Evolutionary conservation across 2,329 filamentous ascomycete genomes (phyloP), one percentile per base, ranked within the genome.

Genomic region (Bipolaris sorokiniana): DNA sequence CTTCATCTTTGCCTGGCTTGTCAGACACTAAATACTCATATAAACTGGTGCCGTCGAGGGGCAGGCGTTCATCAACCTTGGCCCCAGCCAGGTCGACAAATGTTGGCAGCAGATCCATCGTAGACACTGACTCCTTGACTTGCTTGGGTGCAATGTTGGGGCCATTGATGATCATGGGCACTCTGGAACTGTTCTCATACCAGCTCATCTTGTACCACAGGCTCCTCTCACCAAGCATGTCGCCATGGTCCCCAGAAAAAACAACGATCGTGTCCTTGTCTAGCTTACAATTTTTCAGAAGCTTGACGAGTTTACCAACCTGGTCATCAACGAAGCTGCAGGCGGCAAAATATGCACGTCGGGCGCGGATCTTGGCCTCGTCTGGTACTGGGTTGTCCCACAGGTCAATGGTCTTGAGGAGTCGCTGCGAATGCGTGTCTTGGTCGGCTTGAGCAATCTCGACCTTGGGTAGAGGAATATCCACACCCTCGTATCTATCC

Each of bases 131-230:
- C 76, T 94, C 83, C 16, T 84, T 83, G 26, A 97, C 90, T 33
- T 87, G 89, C 79, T 88, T 91, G 31, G 92, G 88, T 13, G 82
- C 75, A 76, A 94, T 96, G 59, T 83, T 84, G 68, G 87, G 93
- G 69, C 93, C 87, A 76, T 92, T 89, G 74, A 97, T 84, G 63
- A 97, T 82, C 73, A 97, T 88, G 1, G 93, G 93, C 20, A 97
- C 93, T 26, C 93, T 89, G 44, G 92, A 91, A 11, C 92, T 96
- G 38, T 89, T 89, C 83, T 97, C 93, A 70, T 92, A 97, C 84
- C 95, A 97, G 72, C 87, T 92, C 93, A 97, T 97, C 84, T 97
- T 97, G 82, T 97, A 93, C 93, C 93, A 97, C 45, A 97, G 81
- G 5, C 90, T 90, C 51, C 92, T 88, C 81, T 97, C 93, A 57